Conservation (phyloP, 2,329 filamentous ascomycete genomes). For the Cercospora sojina region DNA sequence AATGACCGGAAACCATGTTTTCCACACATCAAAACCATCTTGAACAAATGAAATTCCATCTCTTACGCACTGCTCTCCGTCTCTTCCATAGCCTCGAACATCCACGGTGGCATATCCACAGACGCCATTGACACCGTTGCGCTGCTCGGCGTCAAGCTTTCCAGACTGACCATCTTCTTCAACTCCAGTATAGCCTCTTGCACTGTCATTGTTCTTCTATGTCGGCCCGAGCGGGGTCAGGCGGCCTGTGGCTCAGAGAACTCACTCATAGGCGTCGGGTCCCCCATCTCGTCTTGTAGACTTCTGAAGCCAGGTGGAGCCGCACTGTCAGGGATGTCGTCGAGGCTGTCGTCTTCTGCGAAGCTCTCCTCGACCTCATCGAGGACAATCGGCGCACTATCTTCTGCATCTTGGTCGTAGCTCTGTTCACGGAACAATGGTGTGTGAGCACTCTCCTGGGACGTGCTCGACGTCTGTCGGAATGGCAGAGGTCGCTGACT, state of each 20-base stretch:
- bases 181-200: conserved; percentile 6
- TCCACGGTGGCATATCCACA: conserved; percentile 4
- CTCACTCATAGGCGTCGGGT: conserved; percentile 14
- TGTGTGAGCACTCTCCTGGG: conserved; percentile 44
- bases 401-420: conserved; percentile 62
- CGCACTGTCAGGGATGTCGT: conserved; percentile 20
- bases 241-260: not conserved
- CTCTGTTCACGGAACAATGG: conserved; percentile 57
- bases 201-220: conserved; percentile 9
- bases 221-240: conserved; percentile 10
- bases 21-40: conserved; percentile 11
- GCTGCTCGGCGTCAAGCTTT: conserved; percentile 2
- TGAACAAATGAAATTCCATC: conserved; percentile 5
- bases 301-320: conserved; percentile 19
- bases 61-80: not conserved
- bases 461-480: conserved; percentile 19
- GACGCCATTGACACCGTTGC: not conserved
- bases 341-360: conserved; percentile 49
- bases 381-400: conserved; percentile 43
- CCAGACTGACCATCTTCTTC: conserved; percentile 8
- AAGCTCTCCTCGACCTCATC: conserved; percentile 40
- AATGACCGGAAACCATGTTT: not conserved
- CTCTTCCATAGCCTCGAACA: not conserved
- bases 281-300: conserved; percentile 20
- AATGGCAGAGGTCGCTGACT: conserved; percentile 13